phyloP scores from a whole-genome alignment of 805 yeast species.

The Barnettozyma sucrosica region DNA sequence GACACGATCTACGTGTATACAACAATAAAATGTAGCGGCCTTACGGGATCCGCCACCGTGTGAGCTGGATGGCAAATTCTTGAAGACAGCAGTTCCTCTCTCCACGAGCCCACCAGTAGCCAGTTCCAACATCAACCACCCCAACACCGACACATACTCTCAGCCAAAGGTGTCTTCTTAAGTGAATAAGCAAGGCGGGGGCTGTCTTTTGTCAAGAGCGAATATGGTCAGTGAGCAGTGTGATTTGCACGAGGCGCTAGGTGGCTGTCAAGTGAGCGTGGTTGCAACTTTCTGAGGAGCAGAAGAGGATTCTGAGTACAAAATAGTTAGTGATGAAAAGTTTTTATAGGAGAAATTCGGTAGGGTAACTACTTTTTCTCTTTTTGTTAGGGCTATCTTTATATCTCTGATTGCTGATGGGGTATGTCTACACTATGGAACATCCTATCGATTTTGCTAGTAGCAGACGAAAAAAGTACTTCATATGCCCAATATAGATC shows the following conservation, averaged over 20 bases:
- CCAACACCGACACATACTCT: not conserved
- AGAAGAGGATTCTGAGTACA: not conserved
- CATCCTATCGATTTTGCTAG: too few relatives aligned
- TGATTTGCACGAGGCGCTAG: conserved; percentile 1
- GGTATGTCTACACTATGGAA: too few relatives aligned
- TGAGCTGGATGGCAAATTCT: conserved; percentile 10
- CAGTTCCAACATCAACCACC: conserved; percentile 5
- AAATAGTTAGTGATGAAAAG: not conserved
- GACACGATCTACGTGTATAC: too few relatives aligned
- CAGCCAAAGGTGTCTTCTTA: conserved; percentile 11
- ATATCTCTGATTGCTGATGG: too few relatives aligned
- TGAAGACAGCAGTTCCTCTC: conserved; percentile 11
- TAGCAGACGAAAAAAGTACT: too few relatives aligned
- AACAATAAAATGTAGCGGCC: conserved; percentile 12
- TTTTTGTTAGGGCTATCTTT: not conserved
- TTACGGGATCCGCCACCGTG: conserved; percentile 14
- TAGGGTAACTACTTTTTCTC: not conserved
- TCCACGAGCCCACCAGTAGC: conserved; percentile 4
- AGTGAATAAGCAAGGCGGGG: conserved; percentile 13
- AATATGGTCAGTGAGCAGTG: not conserved
- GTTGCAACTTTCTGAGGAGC: conserved; percentile 12
- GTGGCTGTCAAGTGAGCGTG: conserved; percentile 4
- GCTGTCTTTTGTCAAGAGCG: not conserved
- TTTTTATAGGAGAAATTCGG: not conserved
- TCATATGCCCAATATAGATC: too few relatives aligned